phyloP scores from a whole-genome alignment of 2,329 filamentous ascomycete species.

The Amylocarpus encephaloides region DNA sequence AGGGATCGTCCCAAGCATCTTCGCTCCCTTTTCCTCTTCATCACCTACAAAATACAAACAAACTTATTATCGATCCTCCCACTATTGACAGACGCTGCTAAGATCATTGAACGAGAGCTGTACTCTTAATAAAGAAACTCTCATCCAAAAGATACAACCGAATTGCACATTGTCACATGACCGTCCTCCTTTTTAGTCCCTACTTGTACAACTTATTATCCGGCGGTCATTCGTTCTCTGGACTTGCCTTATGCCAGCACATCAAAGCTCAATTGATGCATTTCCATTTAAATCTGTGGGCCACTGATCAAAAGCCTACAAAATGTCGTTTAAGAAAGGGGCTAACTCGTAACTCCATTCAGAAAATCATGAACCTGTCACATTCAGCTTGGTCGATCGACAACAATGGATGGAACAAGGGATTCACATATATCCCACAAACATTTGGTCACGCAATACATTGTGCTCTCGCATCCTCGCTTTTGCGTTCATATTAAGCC shows the following conservation, averaged over 20 bases:
- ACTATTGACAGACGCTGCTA: too few species aligned
- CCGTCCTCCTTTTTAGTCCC: too few species aligned
- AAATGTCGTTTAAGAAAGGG: not conserved
- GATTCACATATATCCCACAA: slow-evolving; percentile 1
- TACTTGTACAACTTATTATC: too few species aligned
- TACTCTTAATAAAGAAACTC: too few species aligned
- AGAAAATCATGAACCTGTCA: not conserved
- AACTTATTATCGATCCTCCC: too few species aligned
- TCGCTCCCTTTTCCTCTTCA: not conserved
- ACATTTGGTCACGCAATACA: not conserved
- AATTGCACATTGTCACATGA: too few species aligned
- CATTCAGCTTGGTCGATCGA: not conserved
- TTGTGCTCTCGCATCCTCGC: not conserved
- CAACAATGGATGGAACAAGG: not conserved
- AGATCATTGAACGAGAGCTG: too few species aligned
- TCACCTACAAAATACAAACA: not conserved
- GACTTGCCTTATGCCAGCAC: too few species aligned
- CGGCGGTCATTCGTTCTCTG: too few species aligned
- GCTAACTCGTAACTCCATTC: not conserved
- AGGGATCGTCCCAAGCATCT: not conserved
- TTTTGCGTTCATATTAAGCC: too few species aligned
- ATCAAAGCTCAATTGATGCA: too few species aligned
- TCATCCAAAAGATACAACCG: too few species aligned
- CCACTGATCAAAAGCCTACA: not conserved
- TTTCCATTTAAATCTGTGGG: not conserved